Conservation (phyloP, 305 asterid species). For the Rubia peregrina region DNA sequence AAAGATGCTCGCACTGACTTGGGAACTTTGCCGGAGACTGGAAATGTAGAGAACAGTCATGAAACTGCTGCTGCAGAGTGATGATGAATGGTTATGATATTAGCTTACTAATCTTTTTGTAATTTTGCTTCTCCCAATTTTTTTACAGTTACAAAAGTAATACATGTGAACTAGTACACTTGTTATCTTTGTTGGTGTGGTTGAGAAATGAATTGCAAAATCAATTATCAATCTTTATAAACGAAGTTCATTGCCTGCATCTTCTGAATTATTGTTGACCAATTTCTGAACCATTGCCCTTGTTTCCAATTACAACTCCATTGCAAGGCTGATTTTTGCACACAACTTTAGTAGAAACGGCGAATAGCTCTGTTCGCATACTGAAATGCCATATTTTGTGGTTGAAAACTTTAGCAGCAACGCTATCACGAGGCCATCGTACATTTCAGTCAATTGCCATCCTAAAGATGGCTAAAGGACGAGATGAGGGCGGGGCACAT, state of each 20-base stretch:
- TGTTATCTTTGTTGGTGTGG: neutral
- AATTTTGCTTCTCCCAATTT: neutral
- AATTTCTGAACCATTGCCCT: neutral
- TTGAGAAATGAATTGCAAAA: neutral
- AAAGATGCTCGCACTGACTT: constrained; percentile 55
- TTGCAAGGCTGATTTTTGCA: neutral
- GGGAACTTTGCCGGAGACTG: constrained; percentile 59
- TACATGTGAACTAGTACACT: neutral
- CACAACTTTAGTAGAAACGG: neutral
- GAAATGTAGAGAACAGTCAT: constrained; percentile 29
- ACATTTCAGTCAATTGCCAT: too few species aligned
- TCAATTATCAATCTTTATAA: neutral
- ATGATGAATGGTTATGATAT: neutral
- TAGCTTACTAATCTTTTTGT: constrained; percentile 1
- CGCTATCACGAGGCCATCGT: too few species aligned
- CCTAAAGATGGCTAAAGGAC: too few species aligned
- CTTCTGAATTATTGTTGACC: too few species aligned
- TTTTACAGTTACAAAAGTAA: neutral
- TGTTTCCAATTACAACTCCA: neutral
- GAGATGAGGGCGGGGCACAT: too few species aligned
- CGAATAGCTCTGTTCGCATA: neutral
- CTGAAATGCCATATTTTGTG: neutral
- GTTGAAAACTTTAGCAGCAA: too few species aligned
- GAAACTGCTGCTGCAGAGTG: constrained; percentile 44
- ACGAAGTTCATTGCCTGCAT: neutral